phyloP scores from a whole-genome alignment of 1,139 yeast species.

The Diutina rugosa region DNA sequence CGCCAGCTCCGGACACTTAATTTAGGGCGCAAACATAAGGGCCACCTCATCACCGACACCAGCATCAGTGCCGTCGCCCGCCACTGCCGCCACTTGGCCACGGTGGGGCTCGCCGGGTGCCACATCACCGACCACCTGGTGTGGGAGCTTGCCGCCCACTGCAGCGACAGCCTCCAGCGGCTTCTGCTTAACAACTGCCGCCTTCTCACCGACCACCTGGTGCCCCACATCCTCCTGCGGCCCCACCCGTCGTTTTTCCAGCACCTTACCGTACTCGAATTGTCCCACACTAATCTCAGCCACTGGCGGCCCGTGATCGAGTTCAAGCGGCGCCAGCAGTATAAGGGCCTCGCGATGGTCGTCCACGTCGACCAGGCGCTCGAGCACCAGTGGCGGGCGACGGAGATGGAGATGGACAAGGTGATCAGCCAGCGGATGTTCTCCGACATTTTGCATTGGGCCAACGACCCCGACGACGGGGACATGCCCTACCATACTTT shows the following conservation, averaged over 20 bases:
- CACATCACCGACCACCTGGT: slow-evolving; percentile 59
- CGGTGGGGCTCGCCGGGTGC: slow-evolving; percentile 88
- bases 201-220: slow-evolving; percentile 47
- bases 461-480: slow-evolving; percentile 2
- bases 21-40: slow-evolving; percentile 66
- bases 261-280: slow-evolving; percentile 61
- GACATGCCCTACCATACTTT: background rate
- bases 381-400: background rate
- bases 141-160: slow-evolving; percentile 63
- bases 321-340: slow-evolving; percentile 51
- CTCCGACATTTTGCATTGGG: slow-evolving; percentile 2
- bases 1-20: slow-evolving; percentile 43
- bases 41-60: slow-evolving; percentile 58
- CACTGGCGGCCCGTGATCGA: slow-evolving; percentile 53
- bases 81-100: slow-evolving; percentile 40
- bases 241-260: slow-evolving; percentile 34
- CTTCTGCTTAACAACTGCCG: slow-evolving; percentile 71
- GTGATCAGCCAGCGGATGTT: background rate
- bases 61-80: slow-evolving; percentile 47
- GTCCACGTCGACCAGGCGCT: slow-evolving; percentile 63
- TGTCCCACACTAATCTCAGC: slow-evolving; percentile 46
- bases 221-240: slow-evolving; percentile 40
- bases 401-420: slow-evolving; percentile 1
- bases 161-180: slow-evolving; percentile 47
- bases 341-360: slow-evolving; percentile 38